phyloP scores from a whole-genome alignment of 768 basidiomycete genomes.

The Xerocomus spinulosus region DNA sequence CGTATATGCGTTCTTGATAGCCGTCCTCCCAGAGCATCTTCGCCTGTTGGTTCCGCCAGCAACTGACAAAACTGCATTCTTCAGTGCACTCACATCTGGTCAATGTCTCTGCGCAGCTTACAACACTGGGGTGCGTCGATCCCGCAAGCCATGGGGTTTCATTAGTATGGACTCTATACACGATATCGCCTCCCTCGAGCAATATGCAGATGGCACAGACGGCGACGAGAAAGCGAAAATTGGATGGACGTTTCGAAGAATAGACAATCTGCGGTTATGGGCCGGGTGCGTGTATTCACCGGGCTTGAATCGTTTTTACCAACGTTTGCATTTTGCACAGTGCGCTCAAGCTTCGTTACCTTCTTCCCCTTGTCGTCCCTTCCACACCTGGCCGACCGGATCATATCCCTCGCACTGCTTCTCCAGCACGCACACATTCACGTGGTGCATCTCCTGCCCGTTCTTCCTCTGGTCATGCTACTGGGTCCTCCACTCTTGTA shows the following conservation, averaged over 20 bases:
- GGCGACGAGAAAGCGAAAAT: constrained; percentile 45
- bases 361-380: constrained; percentile 62
- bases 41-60: constrained; percentile 35
- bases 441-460: constrained; percentile 25
- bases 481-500: neutral
- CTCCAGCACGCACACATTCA: constrained; percentile 14
- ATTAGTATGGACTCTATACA: constrained; percentile 75
- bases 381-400: constrained; percentile 32
- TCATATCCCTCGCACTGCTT: constrained; percentile 22
- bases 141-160: constrained; percentile 85
- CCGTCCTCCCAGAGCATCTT: constrained; percentile 58
- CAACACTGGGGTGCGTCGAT: constrained; percentile 75
- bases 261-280: constrained; percentile 83
- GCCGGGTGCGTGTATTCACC: constrained; percentile 56
- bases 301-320: neutral
- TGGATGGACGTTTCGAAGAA: constrained; percentile 81
- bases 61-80: constrained; percentile 37
- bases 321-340: constrained; percentile 32
- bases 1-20: constrained; percentile 53
- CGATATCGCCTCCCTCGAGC: constrained; percentile 67
- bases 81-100: constrained; percentile 63
- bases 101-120: constrained; percentile 78
- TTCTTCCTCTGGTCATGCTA: constrained; percentile 10
- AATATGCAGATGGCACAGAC: constrained; percentile 33
- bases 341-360: constrained; percentile 79